These are phyloP conservation scores for Plasmodium malariae DNA, from an alignment of 169 alveolate species.

Conservation along the genomic window DNA sequence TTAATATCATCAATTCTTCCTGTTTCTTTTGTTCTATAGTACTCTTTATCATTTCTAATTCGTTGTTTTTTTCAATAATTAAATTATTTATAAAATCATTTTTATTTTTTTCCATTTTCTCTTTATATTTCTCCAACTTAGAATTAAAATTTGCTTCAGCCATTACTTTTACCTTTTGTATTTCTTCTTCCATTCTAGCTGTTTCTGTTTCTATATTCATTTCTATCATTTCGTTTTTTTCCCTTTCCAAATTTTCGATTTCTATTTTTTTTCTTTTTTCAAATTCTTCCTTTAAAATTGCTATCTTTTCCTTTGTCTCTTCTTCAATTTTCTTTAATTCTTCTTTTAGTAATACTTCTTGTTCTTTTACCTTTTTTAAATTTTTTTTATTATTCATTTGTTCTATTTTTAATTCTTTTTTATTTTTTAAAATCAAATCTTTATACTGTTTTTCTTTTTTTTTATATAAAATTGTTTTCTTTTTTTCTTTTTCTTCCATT, in stretches of 20 bases:
- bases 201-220: constrained; percentile 7
- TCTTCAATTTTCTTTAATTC: constrained; percentile 45
- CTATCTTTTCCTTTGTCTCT: constrained; percentile 21
- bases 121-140: constrained; percentile 71
- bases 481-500: constrained; percentile 36
- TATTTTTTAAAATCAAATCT: constrained; percentile 22
- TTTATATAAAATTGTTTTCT: constrained; percentile 12
- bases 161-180: constrained; percentile 20
- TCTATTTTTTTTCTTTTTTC: constrained; percentile 19
- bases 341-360: constrained; percentile 34
- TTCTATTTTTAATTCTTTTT: constrained; percentile 25
- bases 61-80: constrained; percentile 59
- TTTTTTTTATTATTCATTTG: constrained; percentile 26
- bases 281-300: constrained; percentile 7
- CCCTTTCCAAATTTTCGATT: constrained; percentile 21
- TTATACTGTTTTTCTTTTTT: constrained; percentile 63
- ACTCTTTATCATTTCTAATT: constrained; percentile 17
- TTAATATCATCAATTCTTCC: constrained; percentile 24
- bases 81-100: constrained; percentile 68
- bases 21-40: constrained; percentile 41
- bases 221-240: constrained; percentile 26
- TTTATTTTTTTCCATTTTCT: constrained; percentile 57
- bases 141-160: constrained; percentile 37
- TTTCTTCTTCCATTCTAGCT: constrained; percentile 20
- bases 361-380: constrained; percentile 7